These are phyloP conservation scores for Myxozyma mucilagina DNA, from an alignment of 805 yeast species.

Conservation along the genomic window DNA sequence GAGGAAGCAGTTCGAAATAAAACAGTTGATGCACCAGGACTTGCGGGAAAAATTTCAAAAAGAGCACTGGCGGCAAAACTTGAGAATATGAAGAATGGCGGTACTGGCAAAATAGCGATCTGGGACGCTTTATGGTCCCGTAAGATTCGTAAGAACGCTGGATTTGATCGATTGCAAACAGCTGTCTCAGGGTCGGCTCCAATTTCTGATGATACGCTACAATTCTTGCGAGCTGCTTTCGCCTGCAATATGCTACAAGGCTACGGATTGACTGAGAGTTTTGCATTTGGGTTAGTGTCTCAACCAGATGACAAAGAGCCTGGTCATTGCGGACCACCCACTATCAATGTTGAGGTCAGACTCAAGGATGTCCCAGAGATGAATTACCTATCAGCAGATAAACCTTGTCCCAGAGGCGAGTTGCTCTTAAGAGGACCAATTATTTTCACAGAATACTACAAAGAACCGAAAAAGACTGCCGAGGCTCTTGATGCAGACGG, in stretches of 20 bases:
- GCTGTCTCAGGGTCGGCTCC: slow-evolving; percentile 69
- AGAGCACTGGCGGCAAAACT: slow-evolving; percentile 48
- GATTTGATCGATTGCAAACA: slow-evolving; percentile 47
- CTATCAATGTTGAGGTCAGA: slow-evolving; percentile 56
- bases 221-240: slow-evolving; percentile 62
- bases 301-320: slow-evolving; percentile 47
- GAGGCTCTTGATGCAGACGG: slow-evolving; percentile 50
- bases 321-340: slow-evolving; percentile 65
- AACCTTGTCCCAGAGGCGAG: slow-evolving; percentile 58
- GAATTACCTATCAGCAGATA: slow-evolving; percentile 50
- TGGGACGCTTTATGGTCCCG: slow-evolving; percentile 46
- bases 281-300: slow-evolving; percentile 35
- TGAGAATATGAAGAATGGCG: slow-evolving; percentile 41
- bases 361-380: slow-evolving; percentile 65
- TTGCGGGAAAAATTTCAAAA: slow-evolving; percentile 46
- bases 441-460: slow-evolving; percentile 56
- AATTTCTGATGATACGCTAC: slow-evolving; percentile 58
- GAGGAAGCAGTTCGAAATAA: slow-evolving; percentile 60
- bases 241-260: slow-evolving; percentile 61
- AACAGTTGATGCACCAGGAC: slow-evolving; percentile 48
- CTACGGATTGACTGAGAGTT: slow-evolving; percentile 43
- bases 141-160: slow-evolving; percentile 50
- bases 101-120: slow-evolving; percentile 43
- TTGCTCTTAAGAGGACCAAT: slow-evolving; percentile 65
- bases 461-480: slow-evolving; percentile 56